Base-by-base conservation (phyloP, 306 rosid genomes). In the Fragaria iinumae region DNA sequence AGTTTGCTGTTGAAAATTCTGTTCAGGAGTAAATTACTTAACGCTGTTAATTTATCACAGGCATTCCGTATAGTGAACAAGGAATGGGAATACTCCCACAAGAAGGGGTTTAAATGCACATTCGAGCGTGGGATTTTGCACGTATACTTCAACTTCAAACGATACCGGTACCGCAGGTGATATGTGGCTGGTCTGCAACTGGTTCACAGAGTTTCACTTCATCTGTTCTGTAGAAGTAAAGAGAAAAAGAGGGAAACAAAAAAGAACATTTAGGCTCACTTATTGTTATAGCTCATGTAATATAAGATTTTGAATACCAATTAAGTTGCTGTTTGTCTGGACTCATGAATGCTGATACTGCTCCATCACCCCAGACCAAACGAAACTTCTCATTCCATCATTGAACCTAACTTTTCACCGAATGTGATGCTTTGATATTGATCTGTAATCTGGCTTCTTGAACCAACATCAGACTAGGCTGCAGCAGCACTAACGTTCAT, bases 51-150 rank as follows among this genome's bases (percentile, higher is more conserved):
- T 65, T 14, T 66, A 6, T 83, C 23, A 41, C 88, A 91, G 95
- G 95, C 97, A 69, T 94, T 94, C 85, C 89, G 89, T 76, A 94
- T 92, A 60, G 98, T 92, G 52, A 92, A 94, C 88, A 94, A 94
- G 77, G 98, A 94, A 79, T 94, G 97, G 93, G 97, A 94, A 20
- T 92, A 90, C 82, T 94, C 97, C 65, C 95, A 92, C 67, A 89
- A 94, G 84, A 92, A 94, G 88, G 97, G 98, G 71, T 94, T 91
- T 8, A 92, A 90, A 79, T 94, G 95, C 87, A 92, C 92, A 0
- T 94, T 92, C 72, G 98, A 94, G 69, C 93, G 97, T 20, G 97
- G 97, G 71, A 92, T 94, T 83, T 76, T 94, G 64, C 97, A 94
- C 0, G 93, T 92, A 7, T 94, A 94, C 83, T 94, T 94, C 81